Evolutionary conservation across 1,284 basidiomycete species (phyloP).

Genomic region (Schizophyllum amplum): DNA sequence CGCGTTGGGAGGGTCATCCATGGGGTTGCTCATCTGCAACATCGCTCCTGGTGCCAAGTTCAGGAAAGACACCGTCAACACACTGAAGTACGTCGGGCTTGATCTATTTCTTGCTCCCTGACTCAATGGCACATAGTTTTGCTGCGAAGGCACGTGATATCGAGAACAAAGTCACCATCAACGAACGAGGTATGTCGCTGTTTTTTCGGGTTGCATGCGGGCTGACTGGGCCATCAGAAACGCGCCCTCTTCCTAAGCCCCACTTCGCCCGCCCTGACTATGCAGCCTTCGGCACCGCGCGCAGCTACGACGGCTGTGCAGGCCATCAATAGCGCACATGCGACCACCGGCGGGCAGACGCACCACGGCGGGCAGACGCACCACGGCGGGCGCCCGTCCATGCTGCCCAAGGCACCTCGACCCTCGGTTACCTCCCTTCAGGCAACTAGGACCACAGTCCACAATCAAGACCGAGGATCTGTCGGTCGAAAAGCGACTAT

Average conservation of each 20-base stretch:
- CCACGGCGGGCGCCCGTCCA: neutral
- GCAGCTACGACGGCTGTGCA: conserved; percentile 35
- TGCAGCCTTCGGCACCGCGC: conserved; percentile 37
- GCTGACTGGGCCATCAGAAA: neutral
- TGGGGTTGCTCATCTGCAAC: conserved; percentile 77
- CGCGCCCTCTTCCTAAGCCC: conserved; percentile 30
- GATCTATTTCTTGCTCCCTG: too few species aligned
- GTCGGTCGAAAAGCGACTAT: neutral
- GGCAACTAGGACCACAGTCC: neutral
- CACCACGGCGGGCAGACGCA: neutral
- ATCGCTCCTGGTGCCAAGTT: conserved; percentile 74
- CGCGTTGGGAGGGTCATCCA: conserved; percentile 69
- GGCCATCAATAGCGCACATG: conserved; percentile 12
- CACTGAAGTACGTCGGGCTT: too few species aligned
- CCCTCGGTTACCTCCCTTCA: neutral
- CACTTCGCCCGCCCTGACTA: conserved; percentile 52
- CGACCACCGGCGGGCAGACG: neutral
- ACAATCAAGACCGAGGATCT: neutral
- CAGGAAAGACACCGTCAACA: conserved; percentile 76
- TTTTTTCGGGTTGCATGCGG: neutral
- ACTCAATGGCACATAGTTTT: too few species aligned
- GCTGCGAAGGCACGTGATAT: conserved; percentile 73
- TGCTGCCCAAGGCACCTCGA: neutral
- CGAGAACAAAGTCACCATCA: conserved; percentile 68
- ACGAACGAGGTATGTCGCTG: conserved; percentile 40